A percentile compares a stretch with the other conserved stretches of the same genome.
phyloP scores from a whole-genome alignment of 1,139 yeast genomes.

The Magnusiomyces tetraspermus region DNA sequence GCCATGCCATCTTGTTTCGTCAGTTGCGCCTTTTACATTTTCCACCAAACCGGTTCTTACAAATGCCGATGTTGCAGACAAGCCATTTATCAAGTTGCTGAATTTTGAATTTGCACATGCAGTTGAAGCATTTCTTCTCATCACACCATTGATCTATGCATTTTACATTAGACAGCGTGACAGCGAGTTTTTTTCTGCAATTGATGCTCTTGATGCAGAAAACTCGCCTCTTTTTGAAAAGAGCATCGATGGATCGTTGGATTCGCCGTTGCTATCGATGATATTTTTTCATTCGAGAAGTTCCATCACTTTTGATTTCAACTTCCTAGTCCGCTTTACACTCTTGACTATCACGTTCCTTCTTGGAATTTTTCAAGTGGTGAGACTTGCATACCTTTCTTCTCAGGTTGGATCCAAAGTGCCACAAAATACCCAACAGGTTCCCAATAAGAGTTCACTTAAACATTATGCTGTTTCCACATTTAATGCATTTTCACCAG shows the following conservation, averaged over 20 bases:
- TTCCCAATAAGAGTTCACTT: background rate
- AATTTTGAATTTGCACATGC: slow-evolving; percentile 3
- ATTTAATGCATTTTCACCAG: slow-evolving; percentile 5
- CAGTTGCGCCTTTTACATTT: background rate
- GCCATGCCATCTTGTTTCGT: background rate
- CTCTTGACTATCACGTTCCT: background rate
- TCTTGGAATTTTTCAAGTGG: background rate
- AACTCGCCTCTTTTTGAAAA: background rate
- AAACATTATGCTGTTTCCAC: background rate
- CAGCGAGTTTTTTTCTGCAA: background rate
- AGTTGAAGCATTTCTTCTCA: slow-evolving; percentile 1
- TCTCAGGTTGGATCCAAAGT: background rate
- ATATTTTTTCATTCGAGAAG: background rate
- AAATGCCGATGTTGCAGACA: background rate
- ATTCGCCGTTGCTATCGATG: background rate
- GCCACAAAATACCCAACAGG: background rate
- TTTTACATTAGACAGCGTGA: background rate
- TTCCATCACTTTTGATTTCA: background rate
- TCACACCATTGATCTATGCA: slow-evolving; percentile 3
- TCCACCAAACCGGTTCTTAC: background rate
- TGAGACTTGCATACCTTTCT: background rate
- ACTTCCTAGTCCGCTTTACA: background rate
- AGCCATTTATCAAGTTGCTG: background rate
- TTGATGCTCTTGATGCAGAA: slow-evolving; percentile 1
- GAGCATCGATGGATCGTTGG: background rate